A percentile compares a stretch with the other conserved stretches of the same genome.
These are phyloP conservation scores for Verticillium tricorpus DNA, from an alignment of 2,329 filamentous ascomycete species.

Conservation along the genomic window DNA sequence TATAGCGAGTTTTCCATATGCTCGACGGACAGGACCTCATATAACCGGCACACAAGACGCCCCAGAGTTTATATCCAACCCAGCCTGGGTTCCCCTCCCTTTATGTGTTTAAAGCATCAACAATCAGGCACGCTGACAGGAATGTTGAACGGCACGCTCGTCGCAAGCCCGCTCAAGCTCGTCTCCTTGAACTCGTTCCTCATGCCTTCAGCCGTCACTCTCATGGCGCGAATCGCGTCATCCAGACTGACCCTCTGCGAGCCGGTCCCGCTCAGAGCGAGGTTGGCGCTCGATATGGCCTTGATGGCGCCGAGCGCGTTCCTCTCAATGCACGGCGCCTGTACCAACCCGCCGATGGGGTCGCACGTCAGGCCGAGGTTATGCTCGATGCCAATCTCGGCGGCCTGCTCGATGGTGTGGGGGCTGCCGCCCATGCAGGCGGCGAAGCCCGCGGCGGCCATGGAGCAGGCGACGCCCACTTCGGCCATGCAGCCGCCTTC, in stretches of 20 bases:
- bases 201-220: constrained; percentile 46
- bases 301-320: constrained; percentile 47
- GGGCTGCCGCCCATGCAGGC: constrained; percentile 47
- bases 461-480: constrained; percentile 46
- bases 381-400: constrained; percentile 49
- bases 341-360: constrained; percentile 44
- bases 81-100: too few species aligned
- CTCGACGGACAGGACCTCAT: too few species aligned
- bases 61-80: constrained; percentile 1
- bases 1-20: too few species aligned
- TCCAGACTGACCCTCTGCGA: constrained; percentile 45
- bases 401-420: constrained; percentile 45
- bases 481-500: constrained; percentile 52
- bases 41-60: too few species aligned
- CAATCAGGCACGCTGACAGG: constrained; percentile 49
- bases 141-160: constrained; percentile 44
- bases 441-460: constrained; percentile 46
- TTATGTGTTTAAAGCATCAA: constrained; percentile 15
- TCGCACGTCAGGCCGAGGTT: constrained; percentile 47
- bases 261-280: constrained; percentile 41
- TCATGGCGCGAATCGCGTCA: constrained; percentile 46
- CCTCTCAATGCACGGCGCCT: constrained; percentile 47
- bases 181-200: constrained; percentile 51
- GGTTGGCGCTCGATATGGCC: constrained; percentile 44
- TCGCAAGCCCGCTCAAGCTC: constrained; percentile 44